Evolutionary conservation across 371 early-diverging fungal genomes (phyloP).

Genomic region (Mucor lusitanicus): DNA sequence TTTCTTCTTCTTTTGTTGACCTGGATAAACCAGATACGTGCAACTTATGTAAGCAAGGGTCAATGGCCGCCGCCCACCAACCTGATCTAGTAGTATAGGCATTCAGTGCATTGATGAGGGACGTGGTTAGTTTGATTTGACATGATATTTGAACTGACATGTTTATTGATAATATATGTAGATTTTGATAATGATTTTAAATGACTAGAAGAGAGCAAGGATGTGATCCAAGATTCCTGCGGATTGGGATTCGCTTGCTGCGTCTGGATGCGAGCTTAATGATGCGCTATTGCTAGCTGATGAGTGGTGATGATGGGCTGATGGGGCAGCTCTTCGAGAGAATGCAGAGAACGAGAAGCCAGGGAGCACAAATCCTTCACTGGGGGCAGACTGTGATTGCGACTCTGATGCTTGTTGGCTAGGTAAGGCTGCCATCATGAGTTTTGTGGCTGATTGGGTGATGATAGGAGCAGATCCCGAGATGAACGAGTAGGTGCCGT

Average conservation of each 20-base stretch:
- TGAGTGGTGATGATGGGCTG: background rate
- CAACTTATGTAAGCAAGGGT: too few relatives aligned
- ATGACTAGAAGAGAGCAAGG: slow-evolving; percentile 2
- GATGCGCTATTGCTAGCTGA: background rate
- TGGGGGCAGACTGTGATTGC: background rate
- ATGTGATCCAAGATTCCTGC: background rate
- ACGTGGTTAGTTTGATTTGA: too few relatives aligned
- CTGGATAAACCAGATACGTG: too few relatives aligned
- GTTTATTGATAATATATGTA: background rate
- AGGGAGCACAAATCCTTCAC: slow-evolving; percentile 10
- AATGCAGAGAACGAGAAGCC: slow-evolving; percentile 13
- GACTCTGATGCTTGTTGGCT: background rate
- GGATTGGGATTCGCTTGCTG: background rate
- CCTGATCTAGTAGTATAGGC: too few relatives aligned
- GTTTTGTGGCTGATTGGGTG: background rate
- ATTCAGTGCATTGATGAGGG: too few relatives aligned
- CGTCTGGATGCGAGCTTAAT: background rate
- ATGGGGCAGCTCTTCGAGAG: slow-evolving; percentile 6
- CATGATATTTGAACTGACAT: too few relatives aligned
- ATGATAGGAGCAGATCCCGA: background rate
- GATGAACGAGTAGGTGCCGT: background rate
- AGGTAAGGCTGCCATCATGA: background rate
- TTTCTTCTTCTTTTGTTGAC: too few relatives aligned
- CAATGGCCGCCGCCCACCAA: too few relatives aligned
- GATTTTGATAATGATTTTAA: background rate